phyloP scores from a whole-genome alignment of 768 basidiomycete species.

The Mycena galopus region DNA sequence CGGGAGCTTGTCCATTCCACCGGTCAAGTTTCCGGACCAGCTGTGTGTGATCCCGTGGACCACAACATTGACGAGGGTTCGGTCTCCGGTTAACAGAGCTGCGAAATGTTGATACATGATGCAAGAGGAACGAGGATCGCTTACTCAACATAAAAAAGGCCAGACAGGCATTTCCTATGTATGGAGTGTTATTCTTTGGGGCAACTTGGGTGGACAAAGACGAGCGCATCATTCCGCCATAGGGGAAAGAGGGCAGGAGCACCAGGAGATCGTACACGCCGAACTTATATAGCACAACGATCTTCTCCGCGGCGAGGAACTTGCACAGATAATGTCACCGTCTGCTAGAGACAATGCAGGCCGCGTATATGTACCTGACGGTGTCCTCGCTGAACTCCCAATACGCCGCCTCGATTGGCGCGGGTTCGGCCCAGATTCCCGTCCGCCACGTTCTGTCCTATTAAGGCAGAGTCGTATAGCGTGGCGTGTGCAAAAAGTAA shows the following conservation, averaged over 20 bases:
- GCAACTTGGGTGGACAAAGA: neutral
- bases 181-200: slow-evolving; percentile 42
- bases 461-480: neutral
- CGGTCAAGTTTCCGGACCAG: slow-evolving; percentile 97
- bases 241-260: slow-evolving; percentile 93
- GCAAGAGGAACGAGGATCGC: slow-evolving; percentile 32
- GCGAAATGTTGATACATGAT: neutral
- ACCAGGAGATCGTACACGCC: slow-evolving; percentile 92
- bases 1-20: slow-evolving; percentile 97
- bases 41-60: slow-evolving; percentile 91
- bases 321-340: slow-evolving; percentile 50
- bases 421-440: slow-evolving; percentile 94
- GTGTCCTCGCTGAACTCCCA: slow-evolving; percentile 95
- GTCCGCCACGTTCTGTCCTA: slow-evolving; percentile 80
- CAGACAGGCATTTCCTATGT: slow-evolving; percentile 91
- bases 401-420: slow-evolving; percentile 79
- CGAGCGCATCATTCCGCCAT: slow-evolving; percentile 83
- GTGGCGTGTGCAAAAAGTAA: slow-evolving; percentile 21
- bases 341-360: neutral
- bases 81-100: slow-evolving; percentile 91
- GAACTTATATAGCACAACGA: slow-evolving; percentile 83
- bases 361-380: slow-evolving; percentile 63
- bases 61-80: slow-evolving; percentile 88
- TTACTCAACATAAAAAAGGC: slow-evolving; percentile 90
- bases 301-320: slow-evolving; percentile 79